Base-by-base conservation (phyloP, 2,329 filamentous ascomycete genomes). In the Coniosporium tulheliwenetii region DNA sequence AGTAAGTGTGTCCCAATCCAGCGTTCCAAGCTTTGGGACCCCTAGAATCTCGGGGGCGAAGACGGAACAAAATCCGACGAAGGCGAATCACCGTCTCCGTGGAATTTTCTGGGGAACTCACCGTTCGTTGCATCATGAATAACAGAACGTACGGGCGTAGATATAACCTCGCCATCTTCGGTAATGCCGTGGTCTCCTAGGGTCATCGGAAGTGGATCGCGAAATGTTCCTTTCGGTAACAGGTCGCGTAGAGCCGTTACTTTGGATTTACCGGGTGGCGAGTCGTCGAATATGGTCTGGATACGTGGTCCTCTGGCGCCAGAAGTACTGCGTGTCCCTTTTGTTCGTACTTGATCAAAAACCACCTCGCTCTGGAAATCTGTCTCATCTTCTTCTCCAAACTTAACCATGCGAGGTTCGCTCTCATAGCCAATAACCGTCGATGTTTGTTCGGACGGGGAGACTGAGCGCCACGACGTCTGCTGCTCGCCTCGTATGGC, bases 241-340 rank as follows among this genome's bases (percentile, higher is more conserved):
- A 71, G 57, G 47, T 71, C 66, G 43, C 65, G 61, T 37, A 73
- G 55, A 41, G 61, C 59, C 40, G 62, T 55, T 39, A 65, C 49
- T 48, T 61, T 66, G 45, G 59, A 52, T 46, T 64, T 63, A 37
- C 55, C 58, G 52, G 75, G 73, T 31, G 79, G 80, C 10, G 81
- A 84, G 50, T 87, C 82, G 59, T 87, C 81, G 57, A 86, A 87
- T 66, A 86, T 82, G 16, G 77, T 83, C 52, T 86, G 81, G 39
- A 86, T 76, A 38, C 69, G 64, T 12, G 81, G 80, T 26, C 79
- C 81, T 53, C 84, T 77, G 37, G 77, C 70, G 30, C 75, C 73
- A 44, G 77, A 74, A 41, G 73, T 69, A 45, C 77, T 80, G 45
- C 73, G 71, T 8, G 81, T 85, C 33, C 73, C 78, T 44, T 73